Conservation (phyloP, 805 yeast species). For the Lipomyces sp. region DNA sequence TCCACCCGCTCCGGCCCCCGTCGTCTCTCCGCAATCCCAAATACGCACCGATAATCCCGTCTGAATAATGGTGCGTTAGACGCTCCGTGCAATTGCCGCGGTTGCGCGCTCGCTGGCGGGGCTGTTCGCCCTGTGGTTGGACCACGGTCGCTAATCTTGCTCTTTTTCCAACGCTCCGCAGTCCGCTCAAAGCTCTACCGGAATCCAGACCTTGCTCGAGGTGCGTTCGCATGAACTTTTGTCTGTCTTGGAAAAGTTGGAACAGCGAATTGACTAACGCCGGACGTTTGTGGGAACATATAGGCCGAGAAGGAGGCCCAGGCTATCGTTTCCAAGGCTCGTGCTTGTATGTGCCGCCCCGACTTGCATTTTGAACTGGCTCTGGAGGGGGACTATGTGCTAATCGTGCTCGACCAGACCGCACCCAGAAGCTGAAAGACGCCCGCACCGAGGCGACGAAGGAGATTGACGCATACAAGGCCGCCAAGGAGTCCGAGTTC, state of each 20-base stretch:
- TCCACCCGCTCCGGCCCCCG: too few relatives aligned
- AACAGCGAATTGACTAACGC: neutral
- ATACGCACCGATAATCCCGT: too few relatives aligned
- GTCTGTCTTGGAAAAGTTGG: neutral
- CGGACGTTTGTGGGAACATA: conserved; percentile 1
- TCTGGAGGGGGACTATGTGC: conserved; percentile 32
- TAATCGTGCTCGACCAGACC: conserved; percentile 45
- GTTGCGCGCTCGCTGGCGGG: too few relatives aligned
- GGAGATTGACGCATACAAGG: conserved; percentile 84
- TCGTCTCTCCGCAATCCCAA: too few relatives aligned
- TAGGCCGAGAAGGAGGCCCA: conserved; percentile 98
- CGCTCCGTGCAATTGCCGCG: too few relatives aligned
- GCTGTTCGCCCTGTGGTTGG: too few relatives aligned
- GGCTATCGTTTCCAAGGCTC: conserved; percentile 86
- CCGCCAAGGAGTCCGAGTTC: conserved; percentile 78
- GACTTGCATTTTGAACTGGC: conserved; percentile 10
- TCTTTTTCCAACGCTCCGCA: conserved; percentile 13
- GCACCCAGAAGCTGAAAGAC: conserved; percentile 83
- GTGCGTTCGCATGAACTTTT: conserved; percentile 36
- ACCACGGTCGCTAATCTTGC: too few relatives aligned
- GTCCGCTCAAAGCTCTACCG: conserved; percentile 50
- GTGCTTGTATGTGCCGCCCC: conserved; percentile 58
- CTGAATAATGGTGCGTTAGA: too few relatives aligned
- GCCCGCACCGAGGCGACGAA: conserved; percentile 90
- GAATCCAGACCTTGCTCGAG: conserved; percentile 67